Conservation (phyloP, 1,284 basidiomycete species). For the Apiotrichum sp. region DNA sequence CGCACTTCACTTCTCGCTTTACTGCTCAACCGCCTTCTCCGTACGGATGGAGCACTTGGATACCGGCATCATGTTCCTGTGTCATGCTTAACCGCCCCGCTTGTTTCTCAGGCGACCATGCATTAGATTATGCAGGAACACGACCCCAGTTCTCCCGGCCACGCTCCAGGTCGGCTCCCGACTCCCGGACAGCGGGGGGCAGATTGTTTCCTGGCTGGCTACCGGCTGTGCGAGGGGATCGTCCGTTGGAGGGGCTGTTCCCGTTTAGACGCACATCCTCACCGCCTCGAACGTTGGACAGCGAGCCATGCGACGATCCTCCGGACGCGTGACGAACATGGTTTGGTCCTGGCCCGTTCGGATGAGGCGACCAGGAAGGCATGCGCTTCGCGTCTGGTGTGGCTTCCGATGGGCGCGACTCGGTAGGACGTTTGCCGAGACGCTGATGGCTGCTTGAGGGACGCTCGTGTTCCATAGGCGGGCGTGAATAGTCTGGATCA, state of each 20-base stretch:
- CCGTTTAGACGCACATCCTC: neutral
- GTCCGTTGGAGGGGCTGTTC: neutral
- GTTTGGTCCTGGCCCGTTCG: neutral
- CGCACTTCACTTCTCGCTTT: too few relatives aligned
- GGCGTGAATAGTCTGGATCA: neutral
- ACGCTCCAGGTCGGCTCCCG: neutral
- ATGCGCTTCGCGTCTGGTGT: conserved; percentile 8
- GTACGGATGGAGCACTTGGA: neutral
- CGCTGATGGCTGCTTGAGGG: neutral
- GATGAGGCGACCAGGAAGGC: conserved; percentile 13
- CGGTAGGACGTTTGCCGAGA: conserved; percentile 14
- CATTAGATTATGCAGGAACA: neutral
- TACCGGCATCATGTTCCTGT: neutral
- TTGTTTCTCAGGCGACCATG: neutral
- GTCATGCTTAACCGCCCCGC: neutral
- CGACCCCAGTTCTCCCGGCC: neutral
- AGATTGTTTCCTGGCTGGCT: neutral
- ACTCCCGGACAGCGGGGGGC: neutral
- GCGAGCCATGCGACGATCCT: conserved; percentile 3
- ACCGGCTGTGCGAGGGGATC: neutral
- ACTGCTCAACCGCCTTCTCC: too few relatives aligned
- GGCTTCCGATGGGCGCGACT: conserved; percentile 4
- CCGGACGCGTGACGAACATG: conserved; percentile 4
- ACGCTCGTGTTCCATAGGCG: neutral
- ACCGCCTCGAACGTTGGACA: neutral